Conservation (phyloP, 257 asterid species). For the Penstemon barbatus region DNA sequence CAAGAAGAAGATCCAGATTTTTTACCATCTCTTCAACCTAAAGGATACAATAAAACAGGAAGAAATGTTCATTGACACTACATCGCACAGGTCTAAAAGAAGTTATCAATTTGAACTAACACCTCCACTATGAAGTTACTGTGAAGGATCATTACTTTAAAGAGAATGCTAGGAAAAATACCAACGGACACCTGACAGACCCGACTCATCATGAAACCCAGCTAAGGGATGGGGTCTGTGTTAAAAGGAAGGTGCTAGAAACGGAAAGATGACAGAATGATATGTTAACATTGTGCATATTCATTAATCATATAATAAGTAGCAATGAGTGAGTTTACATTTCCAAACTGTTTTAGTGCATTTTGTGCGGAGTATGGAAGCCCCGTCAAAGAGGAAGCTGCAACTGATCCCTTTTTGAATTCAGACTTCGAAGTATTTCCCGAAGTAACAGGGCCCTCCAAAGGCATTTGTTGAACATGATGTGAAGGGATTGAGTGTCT, state of each 20-base stretch:
- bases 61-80: conserved; percentile 12
- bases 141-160: conserved; percentile 18
- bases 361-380: conserved; percentile 44
- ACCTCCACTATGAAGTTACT: conserved; percentile 1
- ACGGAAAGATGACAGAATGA: conserved; percentile 12
- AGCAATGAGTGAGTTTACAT: conserved; percentile 47
- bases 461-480: conserved; percentile 38
- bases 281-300: conserved; percentile 8
- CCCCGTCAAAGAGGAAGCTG: conserved; percentile 34
- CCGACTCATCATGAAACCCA: conserved; percentile 22
- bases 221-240: conserved; percentile 9
- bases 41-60: conserved; percentile 23
- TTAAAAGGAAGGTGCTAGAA: conserved; percentile 20
- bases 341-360: conserved; percentile 64
- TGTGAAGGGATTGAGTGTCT: conserved; percentile 35
- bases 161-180: neutral
- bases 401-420: conserved; percentile 37
- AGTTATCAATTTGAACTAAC: conserved; percentile 18
- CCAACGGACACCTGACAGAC: conserved; percentile 19
- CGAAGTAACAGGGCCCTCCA: conserved; percentile 39
- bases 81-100: conserved; percentile 22
- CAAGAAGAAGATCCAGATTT: conserved; percentile 67
- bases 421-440: conserved; percentile 44
- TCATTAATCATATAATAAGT: conserved; percentile 19
- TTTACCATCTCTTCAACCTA: conserved; percentile 89